Percentiles rank a stretch among this genome's conserved stretches.
Conservation (phyloP, 1,284 basidiomycete species). For the Violaceomyces palustris region DNA sequence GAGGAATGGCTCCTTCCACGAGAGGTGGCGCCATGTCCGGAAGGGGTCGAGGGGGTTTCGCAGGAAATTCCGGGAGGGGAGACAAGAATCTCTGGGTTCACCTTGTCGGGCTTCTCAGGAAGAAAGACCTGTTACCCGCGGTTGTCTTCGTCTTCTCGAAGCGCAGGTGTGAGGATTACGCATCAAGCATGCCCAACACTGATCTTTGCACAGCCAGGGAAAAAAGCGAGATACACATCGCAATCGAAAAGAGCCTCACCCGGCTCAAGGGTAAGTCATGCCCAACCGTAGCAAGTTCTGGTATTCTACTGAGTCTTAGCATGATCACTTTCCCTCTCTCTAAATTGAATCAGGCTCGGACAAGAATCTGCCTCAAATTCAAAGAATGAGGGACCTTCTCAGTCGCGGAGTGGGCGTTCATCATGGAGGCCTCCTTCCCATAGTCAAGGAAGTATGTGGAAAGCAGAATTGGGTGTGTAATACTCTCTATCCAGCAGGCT, state of each 20-base stretch:
- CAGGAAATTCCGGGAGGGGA: conserved; percentile 55
- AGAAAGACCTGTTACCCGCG: conserved; percentile 80
- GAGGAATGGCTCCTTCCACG: conserved; percentile 53
- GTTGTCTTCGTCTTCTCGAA: conserved; percentile 98
- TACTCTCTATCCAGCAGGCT: no score
- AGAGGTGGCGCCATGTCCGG: conserved; percentile 57
- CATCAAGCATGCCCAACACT: conserved; percentile 76
- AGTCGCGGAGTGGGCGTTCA: conserved; percentile 93
- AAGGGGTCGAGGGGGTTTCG: conserved; percentile 55
- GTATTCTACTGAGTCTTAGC: no score
- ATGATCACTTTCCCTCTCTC: no score
- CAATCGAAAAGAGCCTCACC: conserved; percentile 83
- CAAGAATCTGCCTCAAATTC: conserved; percentile 89
- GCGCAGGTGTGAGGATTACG: conserved; percentile 94
- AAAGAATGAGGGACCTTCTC: conserved; percentile 82
- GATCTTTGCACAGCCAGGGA: conserved; percentile 80
- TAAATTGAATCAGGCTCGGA: conserved; percentile 65
- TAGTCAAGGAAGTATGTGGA: conserved; percentile 99
- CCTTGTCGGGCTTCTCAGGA: conserved; percentile 77
- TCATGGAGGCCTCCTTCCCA: conserved; percentile 90
- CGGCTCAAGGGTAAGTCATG: conserved; percentile 71
- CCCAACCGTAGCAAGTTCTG: neutral
- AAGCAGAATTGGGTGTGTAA: no score
- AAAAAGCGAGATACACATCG: conserved; percentile 93
- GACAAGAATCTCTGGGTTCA: conserved; percentile 94